These are phyloP conservation scores for Chlamydomonas reinhardtii DNA, from an alignment of 163 green algal genomes.

Conservation along the genomic window DNA sequence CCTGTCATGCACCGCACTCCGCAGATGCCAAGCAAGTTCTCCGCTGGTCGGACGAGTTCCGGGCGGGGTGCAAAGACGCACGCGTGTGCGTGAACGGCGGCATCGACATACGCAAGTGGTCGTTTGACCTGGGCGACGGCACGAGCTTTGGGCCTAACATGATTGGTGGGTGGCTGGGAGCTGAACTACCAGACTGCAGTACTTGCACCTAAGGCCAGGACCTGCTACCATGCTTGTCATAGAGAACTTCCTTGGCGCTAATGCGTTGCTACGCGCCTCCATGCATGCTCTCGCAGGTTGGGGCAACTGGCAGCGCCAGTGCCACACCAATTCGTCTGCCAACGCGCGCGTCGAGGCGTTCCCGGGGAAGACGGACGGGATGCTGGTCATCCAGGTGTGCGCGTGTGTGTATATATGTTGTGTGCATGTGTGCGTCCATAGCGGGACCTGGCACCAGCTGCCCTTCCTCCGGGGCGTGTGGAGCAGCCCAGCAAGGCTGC, in stretches of 20 bases:
- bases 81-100: neutral
- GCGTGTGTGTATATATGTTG: too few relatives aligned
- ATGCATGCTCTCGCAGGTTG: neutral
- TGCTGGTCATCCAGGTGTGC: conserved; percentile 8
- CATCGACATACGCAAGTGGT: neutral
- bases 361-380: neutral
- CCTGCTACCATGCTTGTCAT: too few relatives aligned
- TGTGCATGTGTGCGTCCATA: too few relatives aligned
- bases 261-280: too few relatives aligned
- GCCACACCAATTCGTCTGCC: conserved; percentile 12
- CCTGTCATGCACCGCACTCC: too few relatives aligned
- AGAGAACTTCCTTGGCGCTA: too few relatives aligned
- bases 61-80: neutral
- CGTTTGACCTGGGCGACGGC: conserved; percentile 6
- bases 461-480: too few relatives aligned
- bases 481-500: neutral
- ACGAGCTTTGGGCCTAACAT: neutral
- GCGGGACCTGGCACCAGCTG: too few relatives aligned
- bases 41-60: conserved; percentile 8
- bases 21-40: neutral
- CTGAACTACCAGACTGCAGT: too few relatives aligned
- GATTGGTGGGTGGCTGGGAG: neutral
- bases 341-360: conserved; percentile 14
- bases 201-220: too few relatives aligned
- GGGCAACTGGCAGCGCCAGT: conserved; percentile 29